These are phyloP conservation scores for Penstemon barbatus DNA, from an alignment of 257 asterid species.

Conservation along the genomic window DNA sequence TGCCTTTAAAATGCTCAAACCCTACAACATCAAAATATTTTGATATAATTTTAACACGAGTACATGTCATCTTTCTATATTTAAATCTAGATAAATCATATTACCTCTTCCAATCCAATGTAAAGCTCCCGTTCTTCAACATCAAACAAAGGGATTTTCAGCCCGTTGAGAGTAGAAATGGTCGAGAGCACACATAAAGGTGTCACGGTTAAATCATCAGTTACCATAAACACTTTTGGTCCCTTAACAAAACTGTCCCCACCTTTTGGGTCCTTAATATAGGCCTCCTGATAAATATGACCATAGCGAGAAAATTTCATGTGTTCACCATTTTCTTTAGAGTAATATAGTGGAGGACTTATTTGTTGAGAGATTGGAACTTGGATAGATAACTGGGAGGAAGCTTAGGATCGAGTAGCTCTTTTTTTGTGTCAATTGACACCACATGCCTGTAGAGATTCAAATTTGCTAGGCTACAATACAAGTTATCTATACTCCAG, in stretches of 20 bases:
- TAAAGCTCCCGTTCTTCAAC: slow-evolving; percentile 15
- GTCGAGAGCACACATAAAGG: neutral
- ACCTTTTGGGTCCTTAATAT: slow-evolving; percentile 19
- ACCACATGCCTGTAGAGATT: neutral
- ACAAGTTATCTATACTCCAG: slow-evolving; percentile 19
- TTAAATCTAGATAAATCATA: neutral
- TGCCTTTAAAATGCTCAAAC: slow-evolving; percentile 13
- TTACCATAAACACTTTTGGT: slow-evolving; percentile 13
- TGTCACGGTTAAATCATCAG: slow-evolving; percentile 30
- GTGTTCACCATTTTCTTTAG: too few species aligned
- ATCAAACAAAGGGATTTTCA: slow-evolving; percentile 16
- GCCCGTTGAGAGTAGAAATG: neutral
- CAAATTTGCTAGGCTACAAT: neutral
- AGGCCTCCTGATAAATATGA: neutral
- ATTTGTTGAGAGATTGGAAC: neutral
- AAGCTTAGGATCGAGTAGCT: slow-evolving; percentile 16
- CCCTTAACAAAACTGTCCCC: slow-evolving; percentile 18
- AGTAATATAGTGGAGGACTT: neutral
- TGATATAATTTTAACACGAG: too few species aligned
- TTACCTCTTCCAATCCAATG: slow-evolving; percentile 28
- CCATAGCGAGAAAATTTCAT: neutral
- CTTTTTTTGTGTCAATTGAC: neutral
- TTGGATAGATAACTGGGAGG: neutral
- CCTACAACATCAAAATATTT: slow-evolving; percentile 15
- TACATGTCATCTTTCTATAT: too few species aligned